Evolutionary conservation across 768 basidiomycete species (phyloP), one percentile per base, ranked within the genome.

Genomic region (Termitomyces sp.): DNA sequence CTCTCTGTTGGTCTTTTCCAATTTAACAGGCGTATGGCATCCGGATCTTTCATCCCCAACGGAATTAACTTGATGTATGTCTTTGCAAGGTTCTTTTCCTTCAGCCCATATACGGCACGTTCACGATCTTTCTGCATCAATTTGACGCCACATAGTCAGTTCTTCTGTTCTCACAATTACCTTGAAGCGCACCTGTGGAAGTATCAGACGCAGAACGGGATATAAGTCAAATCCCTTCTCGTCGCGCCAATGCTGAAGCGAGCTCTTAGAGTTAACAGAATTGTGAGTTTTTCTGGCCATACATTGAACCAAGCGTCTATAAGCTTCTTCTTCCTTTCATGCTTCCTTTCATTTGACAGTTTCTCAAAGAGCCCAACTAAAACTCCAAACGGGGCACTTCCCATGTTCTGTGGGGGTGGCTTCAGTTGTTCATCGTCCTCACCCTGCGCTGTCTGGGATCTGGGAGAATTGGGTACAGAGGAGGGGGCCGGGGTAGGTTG

Each of bases 11-110:
- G 92, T 60, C 81, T 85, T 75, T 90, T 98, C 97, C 97, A 98
- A 63, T 96, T 89, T 48, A 89, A 73, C 46, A 99, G 74, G 42
- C 91, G 82, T 50, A 89, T 80, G 0, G 93, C 89, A 67, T 95
- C 93, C 7, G 85, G 86, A 57, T 93, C 89, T 68, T 85, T 84
- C 69, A 74, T 82, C 41, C 89, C 88, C 3, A 99, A 78, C 1
- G 91, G 92, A 37, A 98, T 89, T 2, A 95, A 81, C 61, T 89
- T 87, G 75, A 96, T 93, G 69, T 95, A 97, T 11, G 85, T 86
- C 72, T 95, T 98, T 5, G 95, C 95, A 3, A 99, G 76, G 68
- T 90, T 91, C 74, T 90, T 91, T 76, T 99, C 97, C 70, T 99
- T 99, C 63, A 97, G 72, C 15, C 94, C 92, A 71, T 98, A 99